Evolutionary conservation across 2,329 filamentous ascomycete genomes (phyloP).

Genomic region (Falciphora oryzae): DNA sequence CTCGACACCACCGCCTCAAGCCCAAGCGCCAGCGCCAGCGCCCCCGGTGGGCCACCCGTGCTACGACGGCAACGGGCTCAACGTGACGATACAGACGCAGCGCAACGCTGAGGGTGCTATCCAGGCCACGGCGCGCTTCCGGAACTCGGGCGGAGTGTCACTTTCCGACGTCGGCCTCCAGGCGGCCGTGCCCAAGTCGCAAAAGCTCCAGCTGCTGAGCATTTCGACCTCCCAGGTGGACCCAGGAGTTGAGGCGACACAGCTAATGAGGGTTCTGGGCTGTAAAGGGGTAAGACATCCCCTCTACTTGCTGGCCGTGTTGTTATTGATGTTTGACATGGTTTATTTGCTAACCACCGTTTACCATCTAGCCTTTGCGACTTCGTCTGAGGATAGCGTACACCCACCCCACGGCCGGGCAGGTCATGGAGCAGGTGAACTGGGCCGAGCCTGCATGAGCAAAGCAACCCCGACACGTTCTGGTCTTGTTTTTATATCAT

Average conservation of each 20-base stretch:
- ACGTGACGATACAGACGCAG: slow-evolving; percentile 77
- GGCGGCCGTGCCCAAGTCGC: slow-evolving; percentile 92
- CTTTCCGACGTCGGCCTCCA: slow-evolving; percentile 78
- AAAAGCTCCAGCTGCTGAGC: slow-evolving; percentile 85
- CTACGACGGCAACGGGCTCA: slow-evolving; percentile 82
- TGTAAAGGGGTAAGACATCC: slow-evolving; percentile 75
- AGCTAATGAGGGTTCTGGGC: slow-evolving; percentile 81
- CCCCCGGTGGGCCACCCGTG: slow-evolving; percentile 51
- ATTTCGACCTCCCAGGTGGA: slow-evolving; percentile 77
- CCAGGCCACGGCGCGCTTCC: slow-evolving; percentile 79
- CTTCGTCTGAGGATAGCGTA: slow-evolving; percentile 83
- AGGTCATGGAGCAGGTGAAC: slow-evolving; percentile 88
- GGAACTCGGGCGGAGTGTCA: slow-evolving; percentile 62
- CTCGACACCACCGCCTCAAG: slow-evolving; percentile 32
- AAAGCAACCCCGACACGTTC: not conserved
- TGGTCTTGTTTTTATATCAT: not conserved
- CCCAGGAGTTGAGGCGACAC: slow-evolving; percentile 76
- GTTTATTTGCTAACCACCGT: not conserved
- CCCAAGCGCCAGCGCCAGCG: slow-evolving; percentile 29
- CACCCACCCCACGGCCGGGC: slow-evolving; percentile 60
- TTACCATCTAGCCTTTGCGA: slow-evolving; percentile 61
- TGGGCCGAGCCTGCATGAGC: slow-evolving; percentile 71
- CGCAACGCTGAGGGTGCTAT: slow-evolving; percentile 73
- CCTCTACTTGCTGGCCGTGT: slow-evolving; percentile 4
- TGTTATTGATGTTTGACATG: not conserved